A percentile compares a stretch with the other conserved stretches of the same genome.
These are phyloP conservation scores for Heracleum sosnowskyi DNA, from an alignment of 129 eudicot species.

Conservation along the genomic window DNA sequence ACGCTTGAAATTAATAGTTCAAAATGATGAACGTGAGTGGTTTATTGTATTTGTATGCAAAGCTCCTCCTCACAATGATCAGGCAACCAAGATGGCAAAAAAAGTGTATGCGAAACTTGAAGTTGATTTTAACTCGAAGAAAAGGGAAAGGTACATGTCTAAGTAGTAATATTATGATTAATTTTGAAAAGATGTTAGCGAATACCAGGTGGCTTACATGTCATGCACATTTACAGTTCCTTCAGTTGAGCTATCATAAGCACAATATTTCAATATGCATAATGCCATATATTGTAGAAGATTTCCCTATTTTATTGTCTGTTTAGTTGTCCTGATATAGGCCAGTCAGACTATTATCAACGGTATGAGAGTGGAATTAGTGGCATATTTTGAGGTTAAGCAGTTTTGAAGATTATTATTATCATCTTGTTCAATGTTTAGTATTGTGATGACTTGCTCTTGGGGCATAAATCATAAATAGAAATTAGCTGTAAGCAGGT, in stretches of 20 bases:
- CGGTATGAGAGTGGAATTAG: neutral
- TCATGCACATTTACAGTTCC: neutral
- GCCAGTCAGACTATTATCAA: neutral
- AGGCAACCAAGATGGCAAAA: slow-evolving; percentile 75
- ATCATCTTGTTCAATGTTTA: neutral
- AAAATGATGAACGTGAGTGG: slow-evolving; percentile 97
- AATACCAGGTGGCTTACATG: neutral
- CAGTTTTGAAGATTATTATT: neutral
- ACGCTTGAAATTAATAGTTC: slow-evolving; percentile 79
- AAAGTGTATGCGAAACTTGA: slow-evolving; percentile 83
- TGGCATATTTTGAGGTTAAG: neutral
- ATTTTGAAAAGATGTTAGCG: neutral
- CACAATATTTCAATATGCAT: neutral
- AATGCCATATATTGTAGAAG: neutral
- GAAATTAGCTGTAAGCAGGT: neutral
- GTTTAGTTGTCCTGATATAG: neutral
- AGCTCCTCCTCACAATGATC: slow-evolving; percentile 70
- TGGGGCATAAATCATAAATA: neutral
- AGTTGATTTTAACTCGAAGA: slow-evolving; percentile 92
- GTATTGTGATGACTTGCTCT: neutral
- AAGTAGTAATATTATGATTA: slow-evolving; percentile 11
- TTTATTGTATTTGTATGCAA: slow-evolving; percentile 84
- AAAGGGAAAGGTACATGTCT: slow-evolving; percentile 65
- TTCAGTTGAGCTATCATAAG: neutral
- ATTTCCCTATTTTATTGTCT: neutral